Evolutionary conservation across 768 basidiomycete species (phyloP).

Genomic region (Mrakia frigida): DNA sequence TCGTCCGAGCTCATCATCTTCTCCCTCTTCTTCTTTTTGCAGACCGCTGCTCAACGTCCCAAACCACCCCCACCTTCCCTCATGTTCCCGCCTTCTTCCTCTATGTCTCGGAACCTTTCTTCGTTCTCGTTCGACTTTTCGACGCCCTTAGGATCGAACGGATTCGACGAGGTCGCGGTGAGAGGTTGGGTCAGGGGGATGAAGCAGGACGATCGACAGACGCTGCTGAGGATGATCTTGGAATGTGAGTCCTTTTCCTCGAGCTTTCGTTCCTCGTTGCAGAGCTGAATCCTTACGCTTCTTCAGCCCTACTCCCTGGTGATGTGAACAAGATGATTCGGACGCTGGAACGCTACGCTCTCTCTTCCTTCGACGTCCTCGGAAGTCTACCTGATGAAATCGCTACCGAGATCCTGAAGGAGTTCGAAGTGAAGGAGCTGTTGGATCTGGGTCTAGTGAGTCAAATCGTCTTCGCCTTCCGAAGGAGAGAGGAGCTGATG

Average conservation of each 20-base stretch:
- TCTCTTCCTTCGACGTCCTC: conserved; percentile 75
- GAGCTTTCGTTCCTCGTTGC: background rate
- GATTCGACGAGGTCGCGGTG: conserved; percentile 30
- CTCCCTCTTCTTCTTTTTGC: conserved; percentile 9
- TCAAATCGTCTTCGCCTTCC: background rate
- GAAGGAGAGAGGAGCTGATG: background rate
- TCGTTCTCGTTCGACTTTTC: conserved; percentile 35
- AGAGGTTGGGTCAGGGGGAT: conserved; percentile 24
- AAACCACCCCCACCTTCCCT: conserved; percentile 34
- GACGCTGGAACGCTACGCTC: conserved; percentile 74
- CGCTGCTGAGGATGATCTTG: conserved; percentile 32
- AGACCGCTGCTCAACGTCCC: conserved; percentile 25
- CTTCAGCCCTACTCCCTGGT: conserved; percentile 67
- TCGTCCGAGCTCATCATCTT: background rate
- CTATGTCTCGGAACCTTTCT: conserved; percentile 19
- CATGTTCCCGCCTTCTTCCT: conserved; percentile 34
- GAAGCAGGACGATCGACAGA: conserved; percentile 32
- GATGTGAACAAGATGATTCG: conserved; percentile 79
- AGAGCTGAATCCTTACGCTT: background rate
- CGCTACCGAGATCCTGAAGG: conserved; percentile 59
- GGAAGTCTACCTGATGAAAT: conserved; percentile 64
- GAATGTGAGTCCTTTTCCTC: conserved; percentile 34
- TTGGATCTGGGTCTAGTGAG: conserved; percentile 54
- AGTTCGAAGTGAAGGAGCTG: conserved; percentile 58
- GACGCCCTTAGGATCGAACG: conserved; percentile 32